Conservation (phyloP, 257 asterid species). For the Primulina huaijiensis region DNA sequence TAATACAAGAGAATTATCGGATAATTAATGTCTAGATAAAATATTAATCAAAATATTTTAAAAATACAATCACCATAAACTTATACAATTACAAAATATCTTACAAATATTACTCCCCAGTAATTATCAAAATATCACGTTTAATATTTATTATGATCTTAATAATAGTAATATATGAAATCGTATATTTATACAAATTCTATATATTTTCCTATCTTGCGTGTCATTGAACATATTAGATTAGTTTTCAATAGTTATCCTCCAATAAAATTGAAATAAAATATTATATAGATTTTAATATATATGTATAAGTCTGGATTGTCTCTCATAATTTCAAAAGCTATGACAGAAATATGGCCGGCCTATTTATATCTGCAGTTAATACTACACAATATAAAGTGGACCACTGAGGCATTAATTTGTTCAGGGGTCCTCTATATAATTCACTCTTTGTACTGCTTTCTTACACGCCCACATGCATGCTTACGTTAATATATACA, state of each 20-base stretch:
- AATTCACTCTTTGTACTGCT: too few relatives aligned
- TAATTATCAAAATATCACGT: neutral
- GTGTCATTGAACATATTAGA: too few relatives aligned
- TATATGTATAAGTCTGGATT: neutral
- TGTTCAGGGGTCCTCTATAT: neutral
- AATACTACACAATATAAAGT: neutral
- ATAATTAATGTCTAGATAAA: neutral
- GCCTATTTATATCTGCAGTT: constrained; percentile 15
- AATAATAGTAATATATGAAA: too few relatives aligned
- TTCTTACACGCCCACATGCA: too few relatives aligned
- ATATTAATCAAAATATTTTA: too few relatives aligned
- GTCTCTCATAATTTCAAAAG: constrained; percentile 17
- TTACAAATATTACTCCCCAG: neutral
- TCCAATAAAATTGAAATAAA: neutral
- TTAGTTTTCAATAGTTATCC: neutral
- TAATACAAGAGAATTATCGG: too few relatives aligned
- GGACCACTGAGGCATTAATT: constrained; percentile 1
- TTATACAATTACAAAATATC: neutral
- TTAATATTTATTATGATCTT: too few relatives aligned
- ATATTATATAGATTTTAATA: neutral
- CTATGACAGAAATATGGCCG: constrained; percentile 18
- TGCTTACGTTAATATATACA: too few relatives aligned
- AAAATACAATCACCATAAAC: too few relatives aligned
- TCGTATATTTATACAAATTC: too few relatives aligned
- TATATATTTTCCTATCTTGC: too few relatives aligned